Base-by-base conservation (phyloP, 257 asterid genomes). In the Capsicum pubescens region DNA sequence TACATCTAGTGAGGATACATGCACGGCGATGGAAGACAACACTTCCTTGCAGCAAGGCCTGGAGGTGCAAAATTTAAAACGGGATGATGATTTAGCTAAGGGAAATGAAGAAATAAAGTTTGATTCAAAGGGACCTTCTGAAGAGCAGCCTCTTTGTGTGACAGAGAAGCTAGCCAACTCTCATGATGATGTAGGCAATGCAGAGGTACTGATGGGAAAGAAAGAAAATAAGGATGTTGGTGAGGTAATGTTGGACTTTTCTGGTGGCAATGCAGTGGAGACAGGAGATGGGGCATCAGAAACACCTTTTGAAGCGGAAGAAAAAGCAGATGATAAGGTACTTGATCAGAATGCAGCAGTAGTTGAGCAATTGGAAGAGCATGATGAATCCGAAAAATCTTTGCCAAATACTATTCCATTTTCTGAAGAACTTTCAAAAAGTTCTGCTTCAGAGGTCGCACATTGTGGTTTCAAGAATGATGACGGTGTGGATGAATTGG, bases 321-420 rank as follows among this genome's bases (percentile, higher is more conserved):
- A 52, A 3, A 54, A 52, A 13, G 8, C 56, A 32, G 7, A 39
- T 66, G 72, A 76, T 26, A 14, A 52, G 46, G 26, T 79, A 35
- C 5, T 8, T 16, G 79, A 84, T 16, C 87, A 82, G 64, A 87
- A 87, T 13, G 2, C 76, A 26, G 15, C 11, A 26, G 81, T 76
- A 76, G 64, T 76, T 26, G 81, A 79, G 64, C 84, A 78, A 82
- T 52, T 50, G 70, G 85, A 81, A 69, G 74, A 42, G 84, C 74
- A 44, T 59, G 84, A 63, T 54, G 82, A 9, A 56, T 74, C 36
- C n/a, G 86, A 57, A 44, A 5, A 5, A 11, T 68, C 52, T 68
- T 14, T 68, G 76, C 52, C 7, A 68, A 36, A 15, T 36, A 3
- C 50, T 68, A 15, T 8, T 32, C 52, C 52, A 68, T 3, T 36